Evolutionary conservation across 495 filamentous ascomycete species (phyloP).

Genomic region (Apodospora peruviana): DNA sequence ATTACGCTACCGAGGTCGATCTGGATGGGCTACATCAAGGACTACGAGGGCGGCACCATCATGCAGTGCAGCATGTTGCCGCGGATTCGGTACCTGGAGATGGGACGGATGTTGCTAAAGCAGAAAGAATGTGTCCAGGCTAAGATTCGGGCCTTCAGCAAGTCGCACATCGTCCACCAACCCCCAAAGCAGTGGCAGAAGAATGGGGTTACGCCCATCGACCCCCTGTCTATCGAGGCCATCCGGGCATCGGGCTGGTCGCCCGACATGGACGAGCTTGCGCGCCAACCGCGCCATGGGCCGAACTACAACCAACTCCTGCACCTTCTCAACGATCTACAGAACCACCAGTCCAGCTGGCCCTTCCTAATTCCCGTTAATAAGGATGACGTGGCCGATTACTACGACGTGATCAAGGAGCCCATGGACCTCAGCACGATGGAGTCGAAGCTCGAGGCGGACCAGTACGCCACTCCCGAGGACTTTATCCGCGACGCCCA

Average conservation of each 20-base stretch:
- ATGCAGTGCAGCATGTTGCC: constrained; percentile 99
- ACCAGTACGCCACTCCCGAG: constrained; percentile 84
- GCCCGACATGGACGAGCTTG: constrained; percentile 93
- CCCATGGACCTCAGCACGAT: constrained; percentile 97
- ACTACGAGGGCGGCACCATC: constrained; percentile 97
- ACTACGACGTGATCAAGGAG: constrained; percentile 97
- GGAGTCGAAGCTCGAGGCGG: constrained; percentile 92
- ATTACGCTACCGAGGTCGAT: constrained; percentile 84
- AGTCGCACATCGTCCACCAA: constrained; percentile 79
- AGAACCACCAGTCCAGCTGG: constrained; percentile 88
- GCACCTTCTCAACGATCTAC: constrained; percentile 89
- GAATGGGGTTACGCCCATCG: constrained; percentile 53
- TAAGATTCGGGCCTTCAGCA: constrained; percentile 88
- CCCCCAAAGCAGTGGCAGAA: constrained; percentile 84
- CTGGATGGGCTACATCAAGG: constrained; percentile 99
- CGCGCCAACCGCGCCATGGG: constrained; percentile 92
- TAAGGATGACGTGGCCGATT: constrained; percentile 89
- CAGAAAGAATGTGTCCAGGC: constrained; percentile 92
- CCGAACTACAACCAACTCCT: constrained; percentile 93
- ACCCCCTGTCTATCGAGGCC: constrained; percentile 74
- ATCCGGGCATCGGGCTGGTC: constrained; percentile 92
- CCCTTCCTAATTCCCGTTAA: constrained; percentile 94
- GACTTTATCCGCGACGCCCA: constrained; percentile 90
- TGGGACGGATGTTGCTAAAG: constrained; percentile 91
- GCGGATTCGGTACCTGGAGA: constrained; percentile 87